Evolutionary conservation across 306 rosid genomes (phyloP).

Genomic region (Gastrolobium bilobum): DNA sequence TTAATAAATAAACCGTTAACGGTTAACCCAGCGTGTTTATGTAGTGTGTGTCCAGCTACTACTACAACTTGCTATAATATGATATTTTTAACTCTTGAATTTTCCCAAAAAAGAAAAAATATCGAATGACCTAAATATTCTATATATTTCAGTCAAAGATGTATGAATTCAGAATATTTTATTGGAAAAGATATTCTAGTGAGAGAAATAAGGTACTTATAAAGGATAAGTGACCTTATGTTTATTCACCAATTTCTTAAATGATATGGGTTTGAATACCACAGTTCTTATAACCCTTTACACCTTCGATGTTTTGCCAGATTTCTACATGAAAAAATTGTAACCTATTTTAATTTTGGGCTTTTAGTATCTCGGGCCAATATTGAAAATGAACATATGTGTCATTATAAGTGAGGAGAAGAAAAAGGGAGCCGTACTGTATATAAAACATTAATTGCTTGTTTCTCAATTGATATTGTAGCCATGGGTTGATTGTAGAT

Average conservation of each 20-base stretch:
- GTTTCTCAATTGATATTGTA: not conserved
- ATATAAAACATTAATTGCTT: not conserved
- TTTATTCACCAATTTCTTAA: not conserved
- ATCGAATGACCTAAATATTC: slow-evolving; percentile 10
- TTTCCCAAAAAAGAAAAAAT: not conserved
- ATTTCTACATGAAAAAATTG: not conserved
- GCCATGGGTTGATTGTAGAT: not conserved
- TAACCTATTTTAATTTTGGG: no score
- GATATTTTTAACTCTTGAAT: not conserved
- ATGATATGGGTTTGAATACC: not conserved
- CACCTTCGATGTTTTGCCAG: not conserved
- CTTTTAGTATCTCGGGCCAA: no score
- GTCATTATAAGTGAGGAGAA: no score
- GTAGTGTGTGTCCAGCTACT: slow-evolving; percentile 38
- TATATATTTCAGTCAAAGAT: not conserved
- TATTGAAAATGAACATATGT: no score
- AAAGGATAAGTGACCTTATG: not conserved
- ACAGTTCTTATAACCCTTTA: not conserved
- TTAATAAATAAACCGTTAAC: not conserved
- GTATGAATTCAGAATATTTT: not conserved
- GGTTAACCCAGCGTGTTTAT: not conserved
- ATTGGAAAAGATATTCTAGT: not conserved
- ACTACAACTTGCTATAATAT: not conserved
- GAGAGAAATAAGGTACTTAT: not conserved
- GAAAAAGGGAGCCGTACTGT: no score